phyloP scores from a whole-genome alignment of 805 yeast genomes.

The Saturnispora quitensis region DNA sequence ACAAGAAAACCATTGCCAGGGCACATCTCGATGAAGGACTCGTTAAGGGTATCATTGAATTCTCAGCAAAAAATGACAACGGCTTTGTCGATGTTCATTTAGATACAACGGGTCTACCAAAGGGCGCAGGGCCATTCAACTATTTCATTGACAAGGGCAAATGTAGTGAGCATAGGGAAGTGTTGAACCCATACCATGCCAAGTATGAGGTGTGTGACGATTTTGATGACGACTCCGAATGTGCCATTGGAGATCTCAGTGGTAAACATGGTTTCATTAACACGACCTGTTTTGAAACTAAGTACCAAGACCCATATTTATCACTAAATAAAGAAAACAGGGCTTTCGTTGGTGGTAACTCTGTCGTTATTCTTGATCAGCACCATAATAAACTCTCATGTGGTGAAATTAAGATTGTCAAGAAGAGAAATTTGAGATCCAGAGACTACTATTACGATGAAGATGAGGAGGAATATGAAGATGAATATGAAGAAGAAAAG shows the following conservation, averaged over 20 bases:
- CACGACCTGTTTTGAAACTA: conserved; percentile 57
- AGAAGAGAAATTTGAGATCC: conserved; percentile 20
- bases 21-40: conserved; percentile 45
- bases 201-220: conserved; percentile 39
- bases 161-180: conserved; percentile 48
- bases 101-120: conserved; percentile 62
- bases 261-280: conserved; percentile 72
- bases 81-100: conserved; percentile 51
- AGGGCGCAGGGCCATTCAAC: conserved; percentile 54
- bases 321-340: conserved; percentile 48
- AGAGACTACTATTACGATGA: conserved; percentile 14
- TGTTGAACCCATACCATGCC: conserved; percentile 59
- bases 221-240: conserved; percentile 42
- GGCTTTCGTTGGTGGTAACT: conserved; percentile 50
- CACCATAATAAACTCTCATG: conserved; percentile 52
- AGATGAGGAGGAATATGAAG: background rate
- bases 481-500: background rate
- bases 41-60: conserved; percentile 46
- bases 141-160: conserved; percentile 57
- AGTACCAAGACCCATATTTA: conserved; percentile 55
- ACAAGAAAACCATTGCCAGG: conserved; percentile 41
- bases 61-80: conserved; percentile 41
- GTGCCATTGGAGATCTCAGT: conserved; percentile 68
- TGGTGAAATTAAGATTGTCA: conserved; percentile 40
- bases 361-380: conserved; percentile 48